These are phyloP conservation scores for Pleurotus djamor DNA, from an alignment of 768 basidiomycete species.

Conservation along the genomic window DNA sequence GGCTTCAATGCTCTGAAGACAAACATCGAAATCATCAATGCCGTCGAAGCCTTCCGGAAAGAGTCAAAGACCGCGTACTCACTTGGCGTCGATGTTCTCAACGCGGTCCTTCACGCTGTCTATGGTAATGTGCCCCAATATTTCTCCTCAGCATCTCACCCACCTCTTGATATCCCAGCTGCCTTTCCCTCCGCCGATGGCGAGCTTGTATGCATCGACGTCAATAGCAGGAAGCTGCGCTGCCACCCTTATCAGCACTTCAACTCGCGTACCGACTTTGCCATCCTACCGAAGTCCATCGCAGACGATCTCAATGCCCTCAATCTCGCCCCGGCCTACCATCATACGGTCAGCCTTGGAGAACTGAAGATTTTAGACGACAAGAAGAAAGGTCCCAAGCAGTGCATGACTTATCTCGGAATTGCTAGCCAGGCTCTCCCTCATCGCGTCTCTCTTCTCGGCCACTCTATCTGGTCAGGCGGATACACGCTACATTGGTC, in stretches of 20 bases:
- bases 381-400: conserved; percentile 1
- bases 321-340: not conserved
- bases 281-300: not conserved
- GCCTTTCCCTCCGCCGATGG: not conserved
- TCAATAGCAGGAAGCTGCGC: not conserved
- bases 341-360: conserved; percentile 3
- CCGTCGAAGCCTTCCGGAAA: not conserved
- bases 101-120: not conserved
- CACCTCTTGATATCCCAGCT: not conserved
- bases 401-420: conserved; percentile 6
- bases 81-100: not conserved
- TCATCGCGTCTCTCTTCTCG: conserved; percentile 5
- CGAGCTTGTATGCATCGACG: not conserved
- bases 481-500: conserved; percentile 2
- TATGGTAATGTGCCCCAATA: not conserved
- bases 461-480: not conserved
- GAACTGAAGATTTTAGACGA: conserved; percentile 1
- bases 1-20: not conserved
- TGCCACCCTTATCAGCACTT: not conserved
- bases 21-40: not conserved
- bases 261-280: not conserved
- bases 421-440: conserved; percentile 10
- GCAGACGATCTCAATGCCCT: not conserved
- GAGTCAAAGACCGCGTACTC: not conserved
- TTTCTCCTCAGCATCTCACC: not conserved